A percentile compares a stretch with the other conserved stretches of the same genome.
phyloP scores from a whole-genome alignment of 108 stramenopile species.

The Nitzschia sp. region DNA sequence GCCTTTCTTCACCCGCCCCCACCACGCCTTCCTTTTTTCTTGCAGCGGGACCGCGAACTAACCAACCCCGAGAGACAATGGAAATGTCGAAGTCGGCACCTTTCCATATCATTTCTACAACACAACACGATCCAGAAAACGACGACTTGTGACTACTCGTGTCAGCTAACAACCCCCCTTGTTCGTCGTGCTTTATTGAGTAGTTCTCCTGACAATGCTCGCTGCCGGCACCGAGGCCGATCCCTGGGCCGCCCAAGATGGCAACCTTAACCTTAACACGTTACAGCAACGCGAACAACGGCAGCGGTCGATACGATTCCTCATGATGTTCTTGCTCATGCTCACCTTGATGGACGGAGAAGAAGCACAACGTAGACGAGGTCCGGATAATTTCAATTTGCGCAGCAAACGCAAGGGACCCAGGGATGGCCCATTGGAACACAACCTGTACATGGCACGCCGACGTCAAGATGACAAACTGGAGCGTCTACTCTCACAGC shows the following conservation, averaged over 20 bases:
- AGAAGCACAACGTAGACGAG: slow-evolving; percentile 32
- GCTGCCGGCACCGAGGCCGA: background rate
- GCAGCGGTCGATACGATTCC: slow-evolving; percentile 68
- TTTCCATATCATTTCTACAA: no score
- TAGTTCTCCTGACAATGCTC: background rate
- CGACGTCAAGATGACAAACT: slow-evolving; percentile 37
- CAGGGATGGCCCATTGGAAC: background rate
- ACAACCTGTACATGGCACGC: slow-evolving; percentile 8
- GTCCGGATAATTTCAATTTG: slow-evolving; percentile 22
- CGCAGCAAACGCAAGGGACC: slow-evolving; percentile 1
- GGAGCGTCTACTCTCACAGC: slow-evolving; percentile 4
- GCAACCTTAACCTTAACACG: background rate
- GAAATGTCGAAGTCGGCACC: no score
- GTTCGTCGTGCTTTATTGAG: no score
- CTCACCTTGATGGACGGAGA: slow-evolving; percentile 86
- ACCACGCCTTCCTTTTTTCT: no score
- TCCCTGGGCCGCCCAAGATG: background rate
- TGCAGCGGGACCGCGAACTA: no score
- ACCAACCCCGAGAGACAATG: no score
- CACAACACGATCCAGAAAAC: no score
- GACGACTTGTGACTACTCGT: no score
- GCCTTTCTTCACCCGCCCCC: no score
- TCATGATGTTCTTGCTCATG: slow-evolving; percentile 83
- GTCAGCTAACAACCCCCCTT: no score
- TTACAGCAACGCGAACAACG: slow-evolving; percentile 69